These are phyloP conservation scores for Camptophora hylomeconis DNA, from an alignment of 2,329 filamentous ascomycete species.

Conservation along the genomic window DNA sequence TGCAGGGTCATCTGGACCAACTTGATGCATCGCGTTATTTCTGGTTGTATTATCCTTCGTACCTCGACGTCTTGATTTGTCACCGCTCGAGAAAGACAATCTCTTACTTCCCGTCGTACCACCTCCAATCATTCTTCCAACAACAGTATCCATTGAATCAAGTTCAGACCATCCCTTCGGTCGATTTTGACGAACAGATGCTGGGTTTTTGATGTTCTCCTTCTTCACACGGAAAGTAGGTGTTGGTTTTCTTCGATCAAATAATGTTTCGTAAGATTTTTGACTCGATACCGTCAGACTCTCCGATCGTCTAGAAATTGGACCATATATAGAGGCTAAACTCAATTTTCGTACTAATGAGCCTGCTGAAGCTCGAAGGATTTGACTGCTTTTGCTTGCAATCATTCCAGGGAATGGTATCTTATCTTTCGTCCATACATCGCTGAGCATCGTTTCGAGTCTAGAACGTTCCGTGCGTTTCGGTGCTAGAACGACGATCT, in stretches of 20 bases:
- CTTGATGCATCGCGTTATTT: conserved; percentile 3
- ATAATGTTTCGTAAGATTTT: conserved; percentile 14
- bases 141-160: conserved; percentile 16
- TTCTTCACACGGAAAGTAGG: conserved; percentile 15
- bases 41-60: conserved; percentile 1
- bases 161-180: conserved; percentile 13
- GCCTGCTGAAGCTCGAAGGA: conserved; percentile 66
- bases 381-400: conserved; percentile 51
- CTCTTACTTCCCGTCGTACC: conserved; percentile 5
- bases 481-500: conserved; percentile 59
- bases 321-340: conserved; percentile 63
- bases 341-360: conserved; percentile 82
- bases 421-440: conserved; percentile 72
- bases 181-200: conserved; percentile 8
- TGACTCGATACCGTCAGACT: conserved; percentile 34
- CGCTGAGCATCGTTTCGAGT: conserved; percentile 58
- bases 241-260: conserved; percentile 10
- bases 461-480: conserved; percentile 62
- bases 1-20: conserved; percentile 13
- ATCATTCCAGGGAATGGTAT: conserved; percentile 77
- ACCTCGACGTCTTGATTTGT: conserved; percentile 2
- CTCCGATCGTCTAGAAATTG: conserved; percentile 59
- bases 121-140: conserved; percentile 16
- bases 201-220: conserved; percentile 7
- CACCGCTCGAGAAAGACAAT: conserved; percentile 2